phyloP scores from a whole-genome alignment of 345 rosid genomes.

The Moricandia arvensis region DNA sequence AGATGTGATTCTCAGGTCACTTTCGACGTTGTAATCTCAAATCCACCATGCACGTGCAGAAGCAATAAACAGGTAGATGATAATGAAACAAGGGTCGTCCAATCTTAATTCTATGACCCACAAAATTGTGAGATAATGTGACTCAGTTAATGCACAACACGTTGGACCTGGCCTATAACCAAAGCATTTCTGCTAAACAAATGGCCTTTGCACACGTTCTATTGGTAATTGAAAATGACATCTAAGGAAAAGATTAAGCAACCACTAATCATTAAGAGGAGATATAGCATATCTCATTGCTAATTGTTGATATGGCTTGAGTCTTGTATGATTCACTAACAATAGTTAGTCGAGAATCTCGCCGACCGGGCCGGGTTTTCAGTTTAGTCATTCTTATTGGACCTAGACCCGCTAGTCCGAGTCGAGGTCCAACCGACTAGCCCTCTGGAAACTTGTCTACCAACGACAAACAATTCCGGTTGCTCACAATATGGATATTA shows the following conservation, averaged over 20 bases:
- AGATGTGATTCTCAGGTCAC: conserved; percentile 40
- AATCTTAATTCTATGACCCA: conserved; percentile 37
- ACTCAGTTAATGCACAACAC: conserved; percentile 29
- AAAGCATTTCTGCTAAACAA: neutral
- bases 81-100: conserved; percentile 34
- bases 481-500: too few relatives aligned
- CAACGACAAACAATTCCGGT: too few relatives aligned
- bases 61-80: conserved; percentile 38
- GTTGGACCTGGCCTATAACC: conserved; percentile 19
- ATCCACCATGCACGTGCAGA: conserved; percentile 39
- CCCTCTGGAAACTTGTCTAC: too few relatives aligned
- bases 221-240: neutral
- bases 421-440: too few relatives aligned
- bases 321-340: too few relatives aligned
- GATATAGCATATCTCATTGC: neutral
- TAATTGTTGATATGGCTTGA: neutral
- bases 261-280: neutral
- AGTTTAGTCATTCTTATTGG: too few relatives aligned
- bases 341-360: too few relatives aligned
- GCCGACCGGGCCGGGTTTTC: too few relatives aligned
- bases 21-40: conserved; percentile 39
- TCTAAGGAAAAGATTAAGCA: neutral
- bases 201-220: conserved; percentile 8
- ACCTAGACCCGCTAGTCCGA: too few relatives aligned
- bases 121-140: conserved; percentile 35